Base-by-base conservation (phyloP, 305 asterid species). In the Fraxinus baroniana region DNA sequence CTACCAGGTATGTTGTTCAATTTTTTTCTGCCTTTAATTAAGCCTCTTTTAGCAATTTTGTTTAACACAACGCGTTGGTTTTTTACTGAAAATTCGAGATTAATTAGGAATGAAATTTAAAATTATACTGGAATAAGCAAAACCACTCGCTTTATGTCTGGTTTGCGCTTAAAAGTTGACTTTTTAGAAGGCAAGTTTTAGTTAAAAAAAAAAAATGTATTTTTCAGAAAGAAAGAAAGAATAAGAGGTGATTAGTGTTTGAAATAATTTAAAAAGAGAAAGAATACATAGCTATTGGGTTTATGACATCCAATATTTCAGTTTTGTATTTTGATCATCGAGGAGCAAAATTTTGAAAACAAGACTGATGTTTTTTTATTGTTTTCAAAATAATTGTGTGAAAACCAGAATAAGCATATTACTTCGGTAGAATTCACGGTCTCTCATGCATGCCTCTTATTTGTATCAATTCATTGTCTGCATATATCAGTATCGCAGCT, bases 1-100 rank as follows among this genome's bases (percentile, higher is more conserved):
- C 80, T 91, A 91, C 81, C 95, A 92, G 94, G 97, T 90, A 89
- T 1, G 32, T 30, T 30, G 32, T 24, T 30, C 9, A 30, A 30
- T 30, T 20, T 37, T 15, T 68, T 12, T 57, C 52, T 55, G 20
- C 37, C 10, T 66, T 60, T 33, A 18, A 36, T 41, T 49, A 1
- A 37, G 62, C 55, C 44, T 3, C 44, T 78, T 88, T 28, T 32
- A 30, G 75, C 13, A 26, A 71, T 74, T 10, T 6, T 78, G 76
- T 15, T 52, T 20, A 17, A 52, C 5, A 52, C 62, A 13, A 46
- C 17, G 62, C 22, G 17, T 52, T 52, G 39, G 37, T 17, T 81
- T 10, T 32, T 79, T 26, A 17, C 70, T 4, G 28, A 6, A 57
- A 55, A 60, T 5, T 60, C 9, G 28, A 60, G 12, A 60, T 60